Conservation (phyloP, 768 basidiomycete genomes). For the Russula ochroleuca region DNA sequence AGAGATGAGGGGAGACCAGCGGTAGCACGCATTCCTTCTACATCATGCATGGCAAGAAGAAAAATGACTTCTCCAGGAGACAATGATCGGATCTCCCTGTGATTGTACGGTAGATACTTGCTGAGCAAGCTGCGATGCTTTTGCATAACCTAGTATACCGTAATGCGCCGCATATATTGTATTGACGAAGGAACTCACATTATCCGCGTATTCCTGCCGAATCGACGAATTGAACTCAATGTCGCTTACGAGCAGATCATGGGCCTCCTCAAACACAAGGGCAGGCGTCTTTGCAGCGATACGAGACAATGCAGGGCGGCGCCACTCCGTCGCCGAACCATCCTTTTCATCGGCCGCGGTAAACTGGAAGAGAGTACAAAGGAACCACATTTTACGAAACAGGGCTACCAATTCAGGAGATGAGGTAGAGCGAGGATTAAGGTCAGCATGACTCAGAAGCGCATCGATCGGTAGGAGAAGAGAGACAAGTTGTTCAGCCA, state of each 20-base stretch:
- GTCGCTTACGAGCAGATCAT: conserved; percentile 80
- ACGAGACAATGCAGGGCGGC: conserved; percentile 65
- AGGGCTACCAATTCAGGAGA: conserved; percentile 61
- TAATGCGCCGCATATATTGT: background rate
- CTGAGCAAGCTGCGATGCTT: conserved; percentile 64
- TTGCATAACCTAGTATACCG: conserved; percentile 52
- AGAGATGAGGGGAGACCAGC: conserved; percentile 77
- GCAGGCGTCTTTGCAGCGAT: conserved; percentile 86
- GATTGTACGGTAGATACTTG: conserved; percentile 59
- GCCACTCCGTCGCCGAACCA: conserved; percentile 70
- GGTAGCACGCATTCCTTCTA: conserved; percentile 82
- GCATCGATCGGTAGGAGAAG: conserved; percentile 89
- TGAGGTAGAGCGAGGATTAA: conserved; percentile 53
- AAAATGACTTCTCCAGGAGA: conserved; percentile 83
- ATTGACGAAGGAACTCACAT: conserved; percentile 42
- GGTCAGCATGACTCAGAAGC: conserved; percentile 66
- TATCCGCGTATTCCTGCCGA: conserved; percentile 76
- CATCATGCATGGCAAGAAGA: conserved; percentile 77
- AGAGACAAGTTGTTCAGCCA: conserved; percentile 83
- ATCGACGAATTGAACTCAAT: conserved; percentile 91
- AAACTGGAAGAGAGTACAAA: conserved; percentile 84
- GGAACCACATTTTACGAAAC: conserved; percentile 93
- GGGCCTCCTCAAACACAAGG: conserved; percentile 75
- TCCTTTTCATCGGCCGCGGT: conserved; percentile 50
- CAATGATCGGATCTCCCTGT: conserved; percentile 66